phyloP scores from a whole-genome alignment of 177 flowering plant genomes.

The Vitis hybrid region DNA sequence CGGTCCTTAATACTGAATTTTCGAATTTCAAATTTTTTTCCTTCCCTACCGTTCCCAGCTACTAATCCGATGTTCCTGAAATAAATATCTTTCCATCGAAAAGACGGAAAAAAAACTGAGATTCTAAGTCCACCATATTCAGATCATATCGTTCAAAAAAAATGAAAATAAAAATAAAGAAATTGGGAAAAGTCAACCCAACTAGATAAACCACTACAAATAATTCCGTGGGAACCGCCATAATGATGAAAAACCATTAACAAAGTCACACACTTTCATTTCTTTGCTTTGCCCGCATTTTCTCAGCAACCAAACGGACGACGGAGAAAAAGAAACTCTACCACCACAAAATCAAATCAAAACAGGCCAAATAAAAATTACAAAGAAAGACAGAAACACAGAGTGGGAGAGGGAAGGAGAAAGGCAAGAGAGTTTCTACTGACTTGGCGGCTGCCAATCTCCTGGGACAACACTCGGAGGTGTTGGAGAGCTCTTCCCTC shows the following conservation, averaged over 20 bases:
- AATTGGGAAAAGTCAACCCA: background rate
- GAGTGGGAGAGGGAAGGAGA: background rate
- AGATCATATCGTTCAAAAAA: background rate
- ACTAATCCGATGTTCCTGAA: background rate
- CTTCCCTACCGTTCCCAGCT: too few species aligned
- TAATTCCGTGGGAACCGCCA: too few species aligned
- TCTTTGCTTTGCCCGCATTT: background rate
- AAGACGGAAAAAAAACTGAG: too few species aligned
- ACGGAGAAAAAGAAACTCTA: background rate
- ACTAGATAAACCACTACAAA: too few species aligned
- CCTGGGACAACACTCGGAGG: conserved; percentile 59
- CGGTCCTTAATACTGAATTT: too few species aligned
- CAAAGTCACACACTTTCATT: background rate
- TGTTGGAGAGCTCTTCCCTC: conserved; percentile 87
- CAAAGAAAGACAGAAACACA: background rate
- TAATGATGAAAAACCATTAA: background rate
- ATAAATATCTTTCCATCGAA: background rate
- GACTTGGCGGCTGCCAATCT: conserved; percentile 87
- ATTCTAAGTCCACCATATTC: background rate
- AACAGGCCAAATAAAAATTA: background rate
- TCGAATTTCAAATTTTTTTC: too few species aligned
- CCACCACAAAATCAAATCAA: background rate
- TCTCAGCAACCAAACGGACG: conserved; percentile 5
- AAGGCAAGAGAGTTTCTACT: conserved; percentile 9
- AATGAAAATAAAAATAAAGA: background rate